Evolutionary conservation across 257 asterid genomes (phyloP).

Genomic region (Linderniella brevidens): DNA sequence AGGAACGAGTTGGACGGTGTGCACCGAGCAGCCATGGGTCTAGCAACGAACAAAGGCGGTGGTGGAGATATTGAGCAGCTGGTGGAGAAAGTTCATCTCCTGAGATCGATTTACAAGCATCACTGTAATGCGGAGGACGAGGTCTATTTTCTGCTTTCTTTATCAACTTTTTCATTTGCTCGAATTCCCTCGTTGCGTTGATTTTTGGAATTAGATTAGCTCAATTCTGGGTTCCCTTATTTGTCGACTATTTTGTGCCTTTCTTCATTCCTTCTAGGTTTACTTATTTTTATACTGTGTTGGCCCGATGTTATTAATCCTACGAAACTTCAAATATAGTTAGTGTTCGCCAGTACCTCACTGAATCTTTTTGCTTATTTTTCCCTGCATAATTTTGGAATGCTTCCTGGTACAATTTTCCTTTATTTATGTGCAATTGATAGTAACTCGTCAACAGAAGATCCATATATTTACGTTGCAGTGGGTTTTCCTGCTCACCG

Average conservation of each 20-base stretch:
- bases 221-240: too few species aligned
- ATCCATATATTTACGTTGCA: too few species aligned
- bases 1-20: slow-evolving; percentile 51
- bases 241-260: background rate
- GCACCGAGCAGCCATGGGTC: slow-evolving; percentile 43
- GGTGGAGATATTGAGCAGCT: slow-evolving; percentile 39
- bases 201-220: background rate
- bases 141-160: slow-evolving; percentile 17
- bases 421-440: too few species aligned
- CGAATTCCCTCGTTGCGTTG: background rate
- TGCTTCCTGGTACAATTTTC: too few species aligned
- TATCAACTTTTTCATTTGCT: background rate
- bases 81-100: slow-evolving; percentile 34
- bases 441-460: too few species aligned
- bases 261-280: too few species aligned
- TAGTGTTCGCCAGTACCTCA: too few species aligned
- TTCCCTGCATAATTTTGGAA: background rate
- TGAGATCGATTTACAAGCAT: slow-evolving; percentile 61
- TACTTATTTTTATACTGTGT: too few species aligned
- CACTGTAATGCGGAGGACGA: slow-evolving; percentile 89
- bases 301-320: too few species aligned
- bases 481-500: too few species aligned
- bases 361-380: too few species aligned
- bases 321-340: too few species aligned
- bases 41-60: slow-evolving; percentile 35